Evolutionary conservation across 2,329 filamentous ascomycete species (phyloP).

Genomic region (Rasamsonia emersonii): DNA sequence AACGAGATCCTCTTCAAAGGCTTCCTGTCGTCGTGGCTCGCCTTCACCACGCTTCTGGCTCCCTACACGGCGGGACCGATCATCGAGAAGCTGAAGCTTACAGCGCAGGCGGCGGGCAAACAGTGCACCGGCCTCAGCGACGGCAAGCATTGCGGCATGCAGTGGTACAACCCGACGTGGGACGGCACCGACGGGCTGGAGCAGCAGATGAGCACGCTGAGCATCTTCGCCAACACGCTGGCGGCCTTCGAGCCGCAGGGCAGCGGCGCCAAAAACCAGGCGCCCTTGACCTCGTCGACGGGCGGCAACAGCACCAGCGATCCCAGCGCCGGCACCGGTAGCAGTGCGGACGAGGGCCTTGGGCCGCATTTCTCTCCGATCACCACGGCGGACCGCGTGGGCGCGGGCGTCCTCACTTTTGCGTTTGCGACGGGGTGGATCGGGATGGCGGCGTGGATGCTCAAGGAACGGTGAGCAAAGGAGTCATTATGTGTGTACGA

Average conservation of each 20-base stretch:
- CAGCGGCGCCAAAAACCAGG: constrained; percentile 15
- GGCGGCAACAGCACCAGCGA: constrained; percentile 52
- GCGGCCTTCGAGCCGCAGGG: constrained; percentile 13
- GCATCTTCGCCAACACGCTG: constrained; percentile 25
- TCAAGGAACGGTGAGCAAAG: constrained; percentile 4
- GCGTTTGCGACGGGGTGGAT: constrained; percentile 9
- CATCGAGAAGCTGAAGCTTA: constrained; percentile 49
- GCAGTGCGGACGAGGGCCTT: neutral
- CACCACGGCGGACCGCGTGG: constrained; percentile 9
- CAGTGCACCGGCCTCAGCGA: constrained; percentile 54
- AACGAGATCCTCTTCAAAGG: constrained; percentile 70
- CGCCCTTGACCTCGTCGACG: constrained; percentile 37
- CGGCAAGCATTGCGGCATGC: constrained; percentile 47
- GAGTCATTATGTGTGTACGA: too few species aligned
- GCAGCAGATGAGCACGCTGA: constrained; percentile 34
- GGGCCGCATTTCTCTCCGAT: too few species aligned
- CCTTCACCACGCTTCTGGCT: constrained; percentile 52
- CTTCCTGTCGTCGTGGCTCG: constrained; percentile 60
- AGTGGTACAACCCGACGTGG: constrained; percentile 31
- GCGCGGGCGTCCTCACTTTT: constrained; percentile 11
- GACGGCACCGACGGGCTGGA: constrained; percentile 31
- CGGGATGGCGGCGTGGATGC: constrained; percentile 11
- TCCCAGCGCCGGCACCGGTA: constrained; percentile 28
- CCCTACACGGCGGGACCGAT: constrained; percentile 50
- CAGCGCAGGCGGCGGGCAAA: constrained; percentile 51